phyloP scores from a whole-genome alignment of 257 asterid species.

The Solanum peruvianum region DNA sequence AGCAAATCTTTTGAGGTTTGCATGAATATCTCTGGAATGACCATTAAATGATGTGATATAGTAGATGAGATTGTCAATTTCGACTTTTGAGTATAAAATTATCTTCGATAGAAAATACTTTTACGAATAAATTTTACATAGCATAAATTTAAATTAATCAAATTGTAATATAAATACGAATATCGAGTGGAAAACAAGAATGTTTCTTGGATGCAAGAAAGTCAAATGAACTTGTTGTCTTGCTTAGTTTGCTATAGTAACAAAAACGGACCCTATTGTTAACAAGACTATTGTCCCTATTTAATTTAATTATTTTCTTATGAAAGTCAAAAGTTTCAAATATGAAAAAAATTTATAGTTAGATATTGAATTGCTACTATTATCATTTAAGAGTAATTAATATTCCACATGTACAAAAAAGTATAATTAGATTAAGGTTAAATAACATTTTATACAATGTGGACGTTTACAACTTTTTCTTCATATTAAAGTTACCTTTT shows the following conservation, averaged over 20 bases:
- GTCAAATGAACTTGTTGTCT: not conserved
- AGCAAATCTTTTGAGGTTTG: not conserved
- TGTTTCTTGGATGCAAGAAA: not conserved
- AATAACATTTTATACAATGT: not conserved
- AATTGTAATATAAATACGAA: too few species aligned
- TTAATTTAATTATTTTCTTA: not conserved
- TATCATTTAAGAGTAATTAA: not conserved
- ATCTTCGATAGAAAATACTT: rapidly evolving
- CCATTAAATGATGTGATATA: too few species aligned
- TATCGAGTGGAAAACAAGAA: not conserved
- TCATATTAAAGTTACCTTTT: not conserved
- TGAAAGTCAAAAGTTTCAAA: not conserved
- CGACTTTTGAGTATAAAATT: too few species aligned
- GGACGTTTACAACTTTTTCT: not conserved
- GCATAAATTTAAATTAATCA: too few species aligned
- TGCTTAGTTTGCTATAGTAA: not conserved
- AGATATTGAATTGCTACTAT: not conserved
- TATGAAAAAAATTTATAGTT: not conserved
- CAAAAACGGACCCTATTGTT: not conserved
- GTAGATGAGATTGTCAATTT: too few species aligned
- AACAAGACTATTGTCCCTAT: not conserved
- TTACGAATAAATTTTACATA: too few species aligned
- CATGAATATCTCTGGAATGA: not conserved
- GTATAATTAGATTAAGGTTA: not conserved
- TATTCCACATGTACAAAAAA: not conserved